These are phyloP conservation scores for Colletotrichum lini DNA, from an alignment of 2,329 filamentous ascomycete species.

Conservation along the genomic window DNA sequence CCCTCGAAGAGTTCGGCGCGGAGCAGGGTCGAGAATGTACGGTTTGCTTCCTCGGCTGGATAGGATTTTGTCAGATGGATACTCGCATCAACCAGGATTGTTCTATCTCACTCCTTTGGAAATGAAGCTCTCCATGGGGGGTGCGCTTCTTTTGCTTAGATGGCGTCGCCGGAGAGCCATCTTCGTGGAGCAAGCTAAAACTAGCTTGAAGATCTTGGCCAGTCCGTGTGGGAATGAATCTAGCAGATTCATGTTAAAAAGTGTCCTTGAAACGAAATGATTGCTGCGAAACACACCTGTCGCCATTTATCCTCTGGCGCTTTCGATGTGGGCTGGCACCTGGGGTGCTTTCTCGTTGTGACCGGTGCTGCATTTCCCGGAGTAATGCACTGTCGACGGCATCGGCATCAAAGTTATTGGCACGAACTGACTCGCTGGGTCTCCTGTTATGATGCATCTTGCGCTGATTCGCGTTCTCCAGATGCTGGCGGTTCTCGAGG, in stretches of 20 bases:
- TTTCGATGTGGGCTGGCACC: conserved; percentile 71
- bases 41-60: conserved; percentile 90
- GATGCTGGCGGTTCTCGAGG: conserved; percentile 58
- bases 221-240: conserved; percentile 95
- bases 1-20: conserved; percentile 94
- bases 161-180: conserved; percentile 92
- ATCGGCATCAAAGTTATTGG: conserved; percentile 62
- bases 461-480: conserved; percentile 53
- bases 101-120: conserved; percentile 83
- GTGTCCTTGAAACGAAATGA: not conserved
- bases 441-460: conserved; percentile 53
- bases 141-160: conserved; percentile 87
- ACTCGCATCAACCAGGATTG: not conserved
- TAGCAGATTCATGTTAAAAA: conserved; percentile 53
- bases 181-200: conserved; percentile 92
- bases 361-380: conserved; percentile 65
- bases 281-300: conserved; percentile 63
- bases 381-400: conserved; percentile 66
- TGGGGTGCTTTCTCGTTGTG: conserved; percentile 67
- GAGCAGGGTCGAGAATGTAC: conserved; percentile 89
- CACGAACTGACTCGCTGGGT: conserved; percentile 53
- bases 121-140: conserved; percentile 91
- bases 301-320: conserved; percentile 72
- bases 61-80: conserved; percentile 20
- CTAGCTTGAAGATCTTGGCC: conserved; percentile 95